Evolutionary conservation across 2,329 filamentous ascomycete genomes (phyloP), one percentile per base, ranked within the genome.

Genomic region (Trematosphaeria pertusa): DNA sequence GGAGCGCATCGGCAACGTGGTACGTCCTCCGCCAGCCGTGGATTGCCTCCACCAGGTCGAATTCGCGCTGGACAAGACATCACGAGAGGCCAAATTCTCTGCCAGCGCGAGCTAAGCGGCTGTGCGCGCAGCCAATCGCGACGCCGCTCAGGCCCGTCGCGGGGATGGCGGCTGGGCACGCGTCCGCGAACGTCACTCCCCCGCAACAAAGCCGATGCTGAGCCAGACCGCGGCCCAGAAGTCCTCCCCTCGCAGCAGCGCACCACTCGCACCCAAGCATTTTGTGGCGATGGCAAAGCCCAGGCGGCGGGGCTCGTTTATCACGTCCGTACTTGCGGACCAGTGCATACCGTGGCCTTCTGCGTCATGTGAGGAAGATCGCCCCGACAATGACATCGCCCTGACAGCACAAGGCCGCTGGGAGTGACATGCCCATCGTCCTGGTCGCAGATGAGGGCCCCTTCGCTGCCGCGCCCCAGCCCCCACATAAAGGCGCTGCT

Each of bases 181-280:
- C 18, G 45, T 26, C 35, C 39, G 34, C 39, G 45, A 20, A 48
- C 45, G 45, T 48, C 45, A 48, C 43, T 30, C 35, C 46, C 39
- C 46, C 46, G 43, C 46, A 31, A 43, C 46, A 44, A 40, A 47
- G 44, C 37, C 24, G n/a, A 33, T 17, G 31, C 31, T 9, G 31
- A n/a, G 31, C 31, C 31, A 34, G 31, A 34, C 31, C 31, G 31
- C 31, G 31, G 31, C 31, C 31, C n/a, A 28, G 24, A 28, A 8
- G 8, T 28, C 24, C 8, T 28, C 24, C 24, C n/a, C n/a, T 28
- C 24, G 24, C 24, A 28, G 24, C 24, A 28, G 7, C 24, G 24
- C 7, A 12, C 12, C 7, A 28, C 24, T 28, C 24, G 24, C 24
- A 28, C 24, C 31, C 31, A 34, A 34, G 31, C 31, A 15, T 14